Evolutionary conservation across 108 stramenopile genomes (phyloP).

Genomic region (Chaetoceros muelleri): DNA sequence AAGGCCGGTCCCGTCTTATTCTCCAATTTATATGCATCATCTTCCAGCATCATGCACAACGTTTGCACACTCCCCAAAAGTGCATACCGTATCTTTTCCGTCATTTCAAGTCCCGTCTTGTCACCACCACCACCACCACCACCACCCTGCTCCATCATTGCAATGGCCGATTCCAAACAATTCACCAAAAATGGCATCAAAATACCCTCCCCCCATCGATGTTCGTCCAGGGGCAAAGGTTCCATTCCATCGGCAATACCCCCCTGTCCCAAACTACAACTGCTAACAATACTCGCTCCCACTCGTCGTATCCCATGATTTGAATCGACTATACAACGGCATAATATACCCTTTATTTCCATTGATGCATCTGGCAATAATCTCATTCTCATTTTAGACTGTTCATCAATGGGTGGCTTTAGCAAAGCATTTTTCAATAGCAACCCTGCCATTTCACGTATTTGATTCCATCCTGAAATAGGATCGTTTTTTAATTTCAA

Average conservation of each 20-base stretch:
- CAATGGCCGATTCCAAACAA: constrained; percentile 8
- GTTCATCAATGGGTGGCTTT: constrained; percentile 30
- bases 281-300: constrained; percentile 19
- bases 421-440: constrained; percentile 77
- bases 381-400: constrained; percentile 3
- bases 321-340: constrained; percentile 24
- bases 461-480: constrained; percentile 40
- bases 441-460: constrained; percentile 87
- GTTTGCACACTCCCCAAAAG: constrained; percentile 40
- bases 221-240: constrained; percentile 2
- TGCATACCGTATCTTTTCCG: constrained; percentile 3
- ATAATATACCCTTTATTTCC: constrained; percentile 31
- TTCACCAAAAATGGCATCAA: constrained; percentile 21
- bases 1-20: constrained; percentile 26
- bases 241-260: constrained; percentile 9
- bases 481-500: constrained; percentile 20
- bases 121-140: constrained; percentile 4
- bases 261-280: constrained; percentile 19
- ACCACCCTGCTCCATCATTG: constrained; percentile 4
- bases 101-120: too few relatives aligned
- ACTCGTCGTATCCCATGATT: constrained; percentile 22
- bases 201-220: constrained; percentile 10
- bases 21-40: constrained; percentile 39
- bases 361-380: constrained; percentile 9
- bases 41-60: constrained; percentile 74